Conservation (phyloP, 2,329 filamentous ascomycete genomes). For the Fusarium scirpi region DNA sequence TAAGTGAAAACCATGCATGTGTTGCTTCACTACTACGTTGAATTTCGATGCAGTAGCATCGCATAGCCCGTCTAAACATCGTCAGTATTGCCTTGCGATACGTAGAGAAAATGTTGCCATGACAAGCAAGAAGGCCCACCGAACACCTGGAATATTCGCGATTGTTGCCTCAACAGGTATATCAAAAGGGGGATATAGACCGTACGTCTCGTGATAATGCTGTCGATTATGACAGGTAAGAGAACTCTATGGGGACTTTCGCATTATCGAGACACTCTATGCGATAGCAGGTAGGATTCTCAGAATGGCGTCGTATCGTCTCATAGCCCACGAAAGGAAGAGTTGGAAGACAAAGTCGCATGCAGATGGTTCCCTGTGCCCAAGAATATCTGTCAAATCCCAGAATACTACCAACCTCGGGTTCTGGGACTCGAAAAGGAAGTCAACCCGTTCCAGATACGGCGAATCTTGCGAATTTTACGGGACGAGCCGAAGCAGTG, state of each 20-base stretch:
- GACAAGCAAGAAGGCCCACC: conserved; percentile 5
- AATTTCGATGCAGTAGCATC: neutral
- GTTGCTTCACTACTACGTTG: neutral
- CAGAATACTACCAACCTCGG: conserved; percentile 27
- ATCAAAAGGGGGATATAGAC: neutral
- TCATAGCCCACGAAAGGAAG: conserved; percentile 21
- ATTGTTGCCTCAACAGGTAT: conserved; percentile 30
- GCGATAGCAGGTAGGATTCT: conserved; percentile 18
- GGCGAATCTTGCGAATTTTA: conserved; percentile 45
- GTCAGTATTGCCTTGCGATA: conserved; percentile 10
- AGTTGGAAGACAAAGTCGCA: conserved; percentile 29
- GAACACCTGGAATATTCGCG: conserved; percentile 12
- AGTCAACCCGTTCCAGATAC: conserved; percentile 29
- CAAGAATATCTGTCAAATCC: conserved; percentile 34
- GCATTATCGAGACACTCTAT: conserved; percentile 20
- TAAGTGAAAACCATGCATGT: conserved; percentile 2
- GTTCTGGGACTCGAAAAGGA: conserved; percentile 16
- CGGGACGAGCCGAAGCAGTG: conserved; percentile 47
- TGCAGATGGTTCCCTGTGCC: conserved; percentile 23
- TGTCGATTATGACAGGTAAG: conserved; percentile 35
- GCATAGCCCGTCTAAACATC: conserved; percentile 8
- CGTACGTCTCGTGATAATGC: neutral
- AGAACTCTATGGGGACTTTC: conserved; percentile 3
- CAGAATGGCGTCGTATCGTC: conserved; percentile 25
- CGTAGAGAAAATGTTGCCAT: conserved; percentile 4